phyloP scores from a whole-genome alignment of 495 filamentous ascomycete species.

The Monascus purpureus region DNA sequence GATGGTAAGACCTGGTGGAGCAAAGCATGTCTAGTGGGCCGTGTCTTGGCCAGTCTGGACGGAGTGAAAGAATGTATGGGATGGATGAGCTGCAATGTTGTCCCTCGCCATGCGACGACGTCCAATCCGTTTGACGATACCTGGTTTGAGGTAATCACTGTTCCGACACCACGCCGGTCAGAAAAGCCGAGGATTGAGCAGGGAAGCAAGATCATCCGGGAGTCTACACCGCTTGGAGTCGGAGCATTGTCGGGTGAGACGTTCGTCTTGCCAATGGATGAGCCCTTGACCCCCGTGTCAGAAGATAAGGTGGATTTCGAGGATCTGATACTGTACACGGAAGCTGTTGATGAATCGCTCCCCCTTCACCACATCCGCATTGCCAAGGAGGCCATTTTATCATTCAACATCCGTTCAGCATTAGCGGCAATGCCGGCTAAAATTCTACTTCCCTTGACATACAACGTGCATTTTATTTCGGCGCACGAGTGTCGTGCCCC shows the following conservation, averaged over 20 bases:
- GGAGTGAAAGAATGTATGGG: conserved; percentile 64
- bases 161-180: conserved; percentile 11
- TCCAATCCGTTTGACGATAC: conserved; percentile 33
- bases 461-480: conserved; percentile 54
- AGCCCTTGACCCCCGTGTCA: conserved; percentile 2
- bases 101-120: conserved; percentile 23
- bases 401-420: conserved; percentile 28
- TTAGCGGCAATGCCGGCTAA: conserved; percentile 20
- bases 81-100: conserved; percentile 51
- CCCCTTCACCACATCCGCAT: conserved; percentile 14
- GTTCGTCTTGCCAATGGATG: conserved; percentile 22
- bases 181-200: conserved; percentile 25
- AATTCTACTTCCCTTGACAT: conserved; percentile 34
- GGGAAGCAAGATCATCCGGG: conserved; percentile 16
- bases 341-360: conserved; percentile 10
- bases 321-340: conserved; percentile 10
- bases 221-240: conserved; percentile 24
- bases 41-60: conserved; percentile 52
- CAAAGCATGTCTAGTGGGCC: conserved; percentile 60
- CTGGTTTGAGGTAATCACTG: conserved; percentile 48
- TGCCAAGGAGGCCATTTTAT: conserved; percentile 36
- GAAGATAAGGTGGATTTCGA: conserved; percentile 6
- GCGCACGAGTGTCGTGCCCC: conserved; percentile 50
- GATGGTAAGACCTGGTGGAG: conserved; percentile 66
- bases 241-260: conserved; percentile 35